Percentiles rank a stretch among this genome's conserved stretches.
Evolutionary conservation across 495 filamentous ascomycete species (phyloP).

Genomic region (Talaromyces wortmannii): DNA sequence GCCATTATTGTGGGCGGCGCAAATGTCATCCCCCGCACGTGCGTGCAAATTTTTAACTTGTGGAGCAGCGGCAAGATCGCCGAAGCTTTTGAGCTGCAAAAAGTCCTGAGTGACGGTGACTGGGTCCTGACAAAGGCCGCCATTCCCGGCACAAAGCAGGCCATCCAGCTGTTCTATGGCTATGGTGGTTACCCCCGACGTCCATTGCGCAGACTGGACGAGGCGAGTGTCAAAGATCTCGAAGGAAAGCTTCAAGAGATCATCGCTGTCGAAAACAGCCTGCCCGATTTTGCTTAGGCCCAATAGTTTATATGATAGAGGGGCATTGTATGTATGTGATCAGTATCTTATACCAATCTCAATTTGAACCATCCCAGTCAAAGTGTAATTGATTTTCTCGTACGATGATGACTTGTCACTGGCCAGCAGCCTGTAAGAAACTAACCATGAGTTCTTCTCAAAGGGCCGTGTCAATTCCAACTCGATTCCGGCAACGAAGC

Average conservation of each 20-base stretch:
- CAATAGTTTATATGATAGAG: not conserved
- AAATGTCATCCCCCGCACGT: slow-evolving; percentile 78
- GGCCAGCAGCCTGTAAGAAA: too few relatives aligned
- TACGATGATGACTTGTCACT: too few relatives aligned
- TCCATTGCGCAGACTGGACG: slow-evolving; percentile 59
- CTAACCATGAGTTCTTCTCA: too few relatives aligned
- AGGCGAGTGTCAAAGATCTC: slow-evolving; percentile 46
- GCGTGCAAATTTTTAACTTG: slow-evolving; percentile 74
- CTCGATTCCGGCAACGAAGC: too few relatives aligned
- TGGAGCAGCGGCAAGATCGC: slow-evolving; percentile 65
- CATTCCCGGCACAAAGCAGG: slow-evolving; percentile 80
- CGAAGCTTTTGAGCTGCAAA: slow-evolving; percentile 69
- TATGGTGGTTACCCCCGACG: slow-evolving; percentile 75
- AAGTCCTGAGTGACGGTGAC: slow-evolving; percentile 64
- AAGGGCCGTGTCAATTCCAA: too few relatives aligned
- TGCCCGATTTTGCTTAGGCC: slow-evolving; percentile 20
- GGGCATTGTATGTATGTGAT: not conserved
- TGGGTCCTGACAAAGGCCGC: slow-evolving; percentile 84
- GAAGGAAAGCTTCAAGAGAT: slow-evolving; percentile 61
- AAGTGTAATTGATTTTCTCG: too few relatives aligned
- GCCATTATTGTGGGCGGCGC: slow-evolving; percentile 85
- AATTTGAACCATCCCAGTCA: too few relatives aligned
- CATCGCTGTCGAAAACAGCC: slow-evolving; percentile 55
- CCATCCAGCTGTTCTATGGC: slow-evolving; percentile 76
- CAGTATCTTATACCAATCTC: not conserved